Evolutionary conservation across 106 monocot species (phyloP).

Genomic region (Platanthera guangdongensis): DNA sequence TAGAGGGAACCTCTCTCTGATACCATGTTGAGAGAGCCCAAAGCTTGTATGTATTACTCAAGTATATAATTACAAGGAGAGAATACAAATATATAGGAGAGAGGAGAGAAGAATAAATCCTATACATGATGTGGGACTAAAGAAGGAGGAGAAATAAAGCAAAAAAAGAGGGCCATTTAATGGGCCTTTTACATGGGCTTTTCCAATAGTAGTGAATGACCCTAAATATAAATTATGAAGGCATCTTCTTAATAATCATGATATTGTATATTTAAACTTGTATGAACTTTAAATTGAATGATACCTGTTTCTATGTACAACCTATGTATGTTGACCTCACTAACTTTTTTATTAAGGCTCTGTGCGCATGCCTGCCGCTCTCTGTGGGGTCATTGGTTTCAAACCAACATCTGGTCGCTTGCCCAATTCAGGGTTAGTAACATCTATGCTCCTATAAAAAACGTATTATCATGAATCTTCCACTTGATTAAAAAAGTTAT

Average conservation of each 20-base stretch:
- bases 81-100: no score
- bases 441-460: not conserved
- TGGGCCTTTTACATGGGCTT: no score
- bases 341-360: slow-evolving; percentile 44
- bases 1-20: no score
- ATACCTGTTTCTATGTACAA: not conserved
- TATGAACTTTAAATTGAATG: not conserved
- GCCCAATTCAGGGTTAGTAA: slow-evolving; percentile 59
- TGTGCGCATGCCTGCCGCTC: slow-evolving; percentile 81
- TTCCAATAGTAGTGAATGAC: no score
- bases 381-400: slow-evolving; percentile 89
- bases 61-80: no score
- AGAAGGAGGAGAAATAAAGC: no score
- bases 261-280: not conserved
- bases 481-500: not conserved
- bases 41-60: no score
- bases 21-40: no score
- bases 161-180: no score
- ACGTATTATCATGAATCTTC: not conserved
- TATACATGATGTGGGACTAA: no score
- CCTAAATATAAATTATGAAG: not conserved
- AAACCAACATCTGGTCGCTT: slow-evolving; percentile 76
- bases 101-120: no score
- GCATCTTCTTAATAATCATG: not conserved
- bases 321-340: not conserved